These are phyloP conservation scores for Xylaria sp. DNA, from an alignment of 2,329 filamentous ascomycete species.

Conservation along the genomic window DNA sequence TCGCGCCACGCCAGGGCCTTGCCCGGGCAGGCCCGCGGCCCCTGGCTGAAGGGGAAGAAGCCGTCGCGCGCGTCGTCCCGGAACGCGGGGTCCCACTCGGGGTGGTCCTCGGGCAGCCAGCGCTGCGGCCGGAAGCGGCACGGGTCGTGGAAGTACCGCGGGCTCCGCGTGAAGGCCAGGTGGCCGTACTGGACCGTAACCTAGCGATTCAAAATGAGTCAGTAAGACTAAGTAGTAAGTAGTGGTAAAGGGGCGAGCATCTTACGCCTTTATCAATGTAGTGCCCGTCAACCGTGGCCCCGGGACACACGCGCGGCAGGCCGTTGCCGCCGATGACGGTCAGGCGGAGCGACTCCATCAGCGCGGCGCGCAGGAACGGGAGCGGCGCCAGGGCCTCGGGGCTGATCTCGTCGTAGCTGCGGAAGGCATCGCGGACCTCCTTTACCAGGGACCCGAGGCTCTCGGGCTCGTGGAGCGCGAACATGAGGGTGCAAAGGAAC, in stretches of 20 bases:
- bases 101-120: constrained; percentile 19
- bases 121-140: constrained; percentile 17
- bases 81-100: constrained; percentile 13
- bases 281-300: constrained; percentile 28
- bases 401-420: constrained; percentile 26
- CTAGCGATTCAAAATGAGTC: constrained; percentile 1
- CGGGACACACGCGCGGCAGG: constrained; percentile 28
- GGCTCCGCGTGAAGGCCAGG: constrained; percentile 7
- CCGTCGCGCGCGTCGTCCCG: constrained; percentile 8
- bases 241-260: neutral
- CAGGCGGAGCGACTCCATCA: constrained; percentile 27
- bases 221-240: too few relatives aligned
- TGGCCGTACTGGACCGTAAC: constrained; percentile 7
- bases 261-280: constrained; percentile 28
- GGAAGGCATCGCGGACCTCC: constrained; percentile 26
- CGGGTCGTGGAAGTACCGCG: constrained; percentile 13
- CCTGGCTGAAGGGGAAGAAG: constrained; percentile 22
- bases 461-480: constrained; percentile 13
- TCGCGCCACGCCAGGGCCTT: neutral
- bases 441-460: constrained; percentile 5
- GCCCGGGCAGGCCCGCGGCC: constrained; percentile 16
- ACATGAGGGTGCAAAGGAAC: constrained; percentile 21
- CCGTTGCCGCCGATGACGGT: constrained; percentile 19
- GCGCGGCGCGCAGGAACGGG: constrained; percentile 24
- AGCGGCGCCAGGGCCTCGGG: constrained; percentile 14